phyloP scores from a whole-genome alignment of 495 filamentous ascomycete species.

The Lentithecium fluviatile region DNA sequence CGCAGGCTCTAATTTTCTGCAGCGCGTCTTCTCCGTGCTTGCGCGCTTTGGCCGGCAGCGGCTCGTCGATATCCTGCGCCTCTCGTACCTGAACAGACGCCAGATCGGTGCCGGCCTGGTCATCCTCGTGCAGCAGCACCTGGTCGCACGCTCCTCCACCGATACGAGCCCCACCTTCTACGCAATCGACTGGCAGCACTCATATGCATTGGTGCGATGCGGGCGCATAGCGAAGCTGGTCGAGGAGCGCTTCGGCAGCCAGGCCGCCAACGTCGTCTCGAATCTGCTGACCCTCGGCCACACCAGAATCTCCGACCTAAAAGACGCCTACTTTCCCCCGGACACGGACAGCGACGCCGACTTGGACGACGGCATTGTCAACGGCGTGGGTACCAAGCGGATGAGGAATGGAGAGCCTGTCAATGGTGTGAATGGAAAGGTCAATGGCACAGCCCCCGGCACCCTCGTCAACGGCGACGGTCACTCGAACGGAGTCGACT shows the following conservation, averaged over 20 bases:
- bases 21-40: slow-evolving; percentile 69
- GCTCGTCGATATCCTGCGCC: slow-evolving; percentile 61
- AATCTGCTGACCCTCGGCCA: slow-evolving; percentile 77
- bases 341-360: slow-evolving; percentile 25
- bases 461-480: slow-evolving; percentile 6
- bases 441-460: slow-evolving; percentile 3
- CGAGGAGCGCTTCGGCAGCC: slow-evolving; percentile 64
- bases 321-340: slow-evolving; percentile 41
- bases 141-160: slow-evolving; percentile 73
- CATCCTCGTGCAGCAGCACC: slow-evolving; percentile 83
- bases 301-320: slow-evolving; percentile 68
- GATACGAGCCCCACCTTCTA: slow-evolving; percentile 69
- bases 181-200: slow-evolving; percentile 69
- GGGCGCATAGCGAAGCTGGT: slow-evolving; percentile 79
- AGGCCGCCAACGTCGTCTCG: slow-evolving; percentile 68
- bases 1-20: slow-evolving; percentile 23
- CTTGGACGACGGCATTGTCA: slow-evolving; percentile 1
- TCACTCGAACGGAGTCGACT: slow-evolving; percentile 1
- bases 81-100: slow-evolving; percentile 64
- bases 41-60: slow-evolving; percentile 73
- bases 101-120: slow-evolving; percentile 75
- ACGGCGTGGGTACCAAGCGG: slow-evolving; percentile 2
- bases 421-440: slow-evolving; percentile 6
- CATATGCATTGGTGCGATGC: slow-evolving; percentile 75
- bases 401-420: background rate